Base-by-base conservation (phyloP, 2,329 filamentous ascomycete species). In the Cercospora beticola region DNA sequence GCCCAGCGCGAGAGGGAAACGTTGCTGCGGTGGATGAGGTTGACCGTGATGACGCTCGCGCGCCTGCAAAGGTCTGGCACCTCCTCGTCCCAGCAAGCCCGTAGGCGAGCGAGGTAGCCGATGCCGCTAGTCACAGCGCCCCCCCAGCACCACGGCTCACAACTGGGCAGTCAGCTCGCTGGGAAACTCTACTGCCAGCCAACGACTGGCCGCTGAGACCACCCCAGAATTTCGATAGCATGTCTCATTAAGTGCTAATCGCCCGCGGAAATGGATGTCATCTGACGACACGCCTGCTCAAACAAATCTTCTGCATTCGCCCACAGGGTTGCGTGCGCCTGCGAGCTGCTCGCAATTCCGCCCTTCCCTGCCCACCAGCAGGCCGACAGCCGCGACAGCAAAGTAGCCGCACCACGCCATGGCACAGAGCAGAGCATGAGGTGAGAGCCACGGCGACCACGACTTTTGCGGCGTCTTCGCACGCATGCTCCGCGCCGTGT, bases 91-190 rank as follows among this genome's bases (percentile, higher is more conserved):
- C 46, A 26, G 16, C 59, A 58, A 31, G 60, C 65, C 52, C 57
- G 40, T 31, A 66, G 58, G 36, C 43, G 23, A 67, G 60, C 31
- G 33, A 63, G 60, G 46, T 36, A 67, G 65, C 65, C 65, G 65
- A 62, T 49, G 65, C 49, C 65, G 65, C 65, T 67, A 66, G 49
- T 61, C 61, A 67, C 58, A 46, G 26, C 40, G 56, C 14, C 46
- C 59, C 54, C 56, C 58, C 60, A 63, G 33, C 58, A 36, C 59
- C 59, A 36, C 59, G 59, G 58, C 58, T 67, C 64, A 56, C 56
- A 40, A 46, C 64, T 36, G 33, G 54, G 64, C 59, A 57, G 56
- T 66, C 64, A 54, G 64, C 64, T 40, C 21, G 64, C 64, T 60
- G 31, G 59, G 36, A 62, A 57, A 58, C 58, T 63, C 31, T 67